Evolutionary conservation across 352 stramenopile species (phyloP).

Genomic region (Aphanomyces cochlioides): DNA sequence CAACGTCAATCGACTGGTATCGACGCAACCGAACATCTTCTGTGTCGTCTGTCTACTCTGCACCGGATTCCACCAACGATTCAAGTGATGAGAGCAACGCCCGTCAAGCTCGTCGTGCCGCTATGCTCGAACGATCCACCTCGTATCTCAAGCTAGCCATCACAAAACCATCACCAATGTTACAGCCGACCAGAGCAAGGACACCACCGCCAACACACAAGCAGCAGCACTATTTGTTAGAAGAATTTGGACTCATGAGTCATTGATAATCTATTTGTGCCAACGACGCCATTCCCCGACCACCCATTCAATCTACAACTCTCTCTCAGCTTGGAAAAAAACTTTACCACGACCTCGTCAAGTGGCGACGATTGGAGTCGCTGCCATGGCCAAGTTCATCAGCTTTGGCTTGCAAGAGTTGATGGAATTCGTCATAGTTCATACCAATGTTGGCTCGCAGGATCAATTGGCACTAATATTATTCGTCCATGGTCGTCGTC

Average conservation of each 20-base stretch:
- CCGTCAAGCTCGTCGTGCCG: constrained; percentile 13
- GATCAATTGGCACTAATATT: constrained; percentile 59
- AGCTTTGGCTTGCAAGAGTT: constrained; percentile 50
- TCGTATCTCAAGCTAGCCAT: constrained; percentile 11
- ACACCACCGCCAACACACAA: not conserved
- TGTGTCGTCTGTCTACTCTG: not conserved
- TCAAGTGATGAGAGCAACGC: not conserved
- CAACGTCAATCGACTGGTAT: too few relatives aligned
- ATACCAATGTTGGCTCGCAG: constrained; percentile 77
- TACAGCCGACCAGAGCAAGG: not conserved
- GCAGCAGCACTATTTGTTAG: not conserved
- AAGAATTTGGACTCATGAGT: not conserved
- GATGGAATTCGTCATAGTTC: constrained; percentile 63
- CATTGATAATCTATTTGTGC: not conserved
- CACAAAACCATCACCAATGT: not conserved
- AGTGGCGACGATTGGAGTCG: not conserved
- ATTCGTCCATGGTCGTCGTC: constrained; percentile 65
- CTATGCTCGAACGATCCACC: constrained; percentile 16
- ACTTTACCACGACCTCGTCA: not conserved
- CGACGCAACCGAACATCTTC: too few relatives aligned
- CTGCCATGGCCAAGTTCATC: not conserved
- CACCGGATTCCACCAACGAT: not conserved
- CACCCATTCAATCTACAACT: not conserved
- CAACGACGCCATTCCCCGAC: not conserved
- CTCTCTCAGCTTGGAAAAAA: not conserved